phyloP scores from a whole-genome alignment of 495 filamentous ascomycete species.

The Xylaria curta region DNA sequence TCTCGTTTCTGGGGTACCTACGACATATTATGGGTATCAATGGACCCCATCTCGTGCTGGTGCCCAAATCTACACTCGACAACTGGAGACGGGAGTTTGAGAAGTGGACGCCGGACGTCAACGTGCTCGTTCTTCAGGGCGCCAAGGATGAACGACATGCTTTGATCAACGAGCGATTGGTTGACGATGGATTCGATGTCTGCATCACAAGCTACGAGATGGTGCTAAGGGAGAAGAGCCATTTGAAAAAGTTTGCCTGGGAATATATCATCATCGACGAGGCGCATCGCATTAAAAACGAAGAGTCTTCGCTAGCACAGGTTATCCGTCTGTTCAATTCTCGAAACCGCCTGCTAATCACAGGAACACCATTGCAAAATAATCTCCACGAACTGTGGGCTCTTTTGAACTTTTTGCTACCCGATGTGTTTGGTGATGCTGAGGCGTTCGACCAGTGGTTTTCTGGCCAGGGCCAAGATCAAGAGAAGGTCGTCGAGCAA shows the following conservation, averaged over 20 bases:
- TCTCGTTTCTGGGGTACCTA: slow-evolving; percentile 90
- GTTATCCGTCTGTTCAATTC: slow-evolving; percentile 98
- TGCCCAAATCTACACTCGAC: slow-evolving; percentile 97
- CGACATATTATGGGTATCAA: slow-evolving; percentile 85
- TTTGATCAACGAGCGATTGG: slow-evolving; percentile 87
- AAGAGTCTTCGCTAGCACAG: slow-evolving; percentile 95
- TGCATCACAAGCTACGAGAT: slow-evolving; percentile 97
- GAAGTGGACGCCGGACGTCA: slow-evolving; percentile 93
- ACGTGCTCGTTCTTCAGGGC: slow-evolving; percentile 92
- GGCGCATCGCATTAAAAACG: slow-evolving; percentile 99
- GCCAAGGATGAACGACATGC: slow-evolving; percentile 90
- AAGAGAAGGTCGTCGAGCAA: slow-evolving; percentile 97
- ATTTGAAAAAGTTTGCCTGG: slow-evolving; percentile 98
- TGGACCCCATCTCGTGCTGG: slow-evolving; percentile 91
- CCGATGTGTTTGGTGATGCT: slow-evolving; percentile 96
- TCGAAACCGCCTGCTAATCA: slow-evolving; percentile 92
- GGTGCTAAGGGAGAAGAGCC: slow-evolving; percentile 93
- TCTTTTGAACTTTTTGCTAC: slow-evolving; percentile 92
- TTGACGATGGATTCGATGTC: slow-evolving; percentile 91
- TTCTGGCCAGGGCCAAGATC: slow-evolving; percentile 82
- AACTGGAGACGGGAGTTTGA: slow-evolving; percentile 97
- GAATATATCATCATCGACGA: slow-evolving; percentile 99
- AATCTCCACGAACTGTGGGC: slow-evolving; percentile 99
- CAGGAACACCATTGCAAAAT: slow-evolving; percentile 96
- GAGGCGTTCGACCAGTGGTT: slow-evolving; percentile 99